Evolutionary conservation across 768 basidiomycete species (phyloP).

Genomic region (Suillus cothurnatus): DNA sequence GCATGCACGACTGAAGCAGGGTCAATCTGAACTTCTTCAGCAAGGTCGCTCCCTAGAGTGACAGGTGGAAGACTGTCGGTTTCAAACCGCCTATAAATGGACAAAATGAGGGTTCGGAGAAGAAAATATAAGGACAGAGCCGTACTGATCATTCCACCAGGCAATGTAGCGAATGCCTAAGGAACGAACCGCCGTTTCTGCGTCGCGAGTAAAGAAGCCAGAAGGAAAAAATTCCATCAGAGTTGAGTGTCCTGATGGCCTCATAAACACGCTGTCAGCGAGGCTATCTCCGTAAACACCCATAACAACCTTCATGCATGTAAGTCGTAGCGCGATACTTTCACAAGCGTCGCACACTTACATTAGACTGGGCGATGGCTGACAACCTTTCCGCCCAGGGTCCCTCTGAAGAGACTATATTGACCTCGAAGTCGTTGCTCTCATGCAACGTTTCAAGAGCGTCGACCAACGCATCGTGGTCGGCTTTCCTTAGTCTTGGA

Average conservation of each 20-base stretch:
- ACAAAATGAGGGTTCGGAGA: constrained; percentile 5
- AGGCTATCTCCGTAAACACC: constrained; percentile 63
- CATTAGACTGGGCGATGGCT: constrained; percentile 68
- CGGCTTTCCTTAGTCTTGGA: constrained; percentile 50
- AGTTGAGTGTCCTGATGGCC: constrained; percentile 56
- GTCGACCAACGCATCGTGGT: constrained; percentile 64
- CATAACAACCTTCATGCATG: constrained; percentile 51
- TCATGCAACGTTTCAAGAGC: constrained; percentile 55
- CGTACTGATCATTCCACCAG: constrained; percentile 49
- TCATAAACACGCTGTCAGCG: constrained; percentile 72
- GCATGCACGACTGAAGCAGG: constrained; percentile 42
- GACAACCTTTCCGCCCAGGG: constrained; percentile 65
- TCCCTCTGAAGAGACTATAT: constrained; percentile 53
- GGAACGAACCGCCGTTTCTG: constrained; percentile 55
- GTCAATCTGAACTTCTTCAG: constrained; percentile 38
- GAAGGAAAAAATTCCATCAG: constrained; percentile 79
- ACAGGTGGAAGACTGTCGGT: constrained; percentile 37
- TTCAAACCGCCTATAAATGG: constrained; percentile 37
- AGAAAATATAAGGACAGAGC: constrained; percentile 15
- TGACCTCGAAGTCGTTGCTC: constrained; percentile 54
- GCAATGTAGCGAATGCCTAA: constrained; percentile 60
- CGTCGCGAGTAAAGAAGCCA: constrained; percentile 64
- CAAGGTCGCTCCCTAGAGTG: constrained; percentile 24
- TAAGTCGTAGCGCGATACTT: constrained; percentile 9
- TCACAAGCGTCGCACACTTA: constrained; percentile 35